Conservation (phyloP, 495 filamentous ascomycete species). For the Daldinia grandis region DNA sequence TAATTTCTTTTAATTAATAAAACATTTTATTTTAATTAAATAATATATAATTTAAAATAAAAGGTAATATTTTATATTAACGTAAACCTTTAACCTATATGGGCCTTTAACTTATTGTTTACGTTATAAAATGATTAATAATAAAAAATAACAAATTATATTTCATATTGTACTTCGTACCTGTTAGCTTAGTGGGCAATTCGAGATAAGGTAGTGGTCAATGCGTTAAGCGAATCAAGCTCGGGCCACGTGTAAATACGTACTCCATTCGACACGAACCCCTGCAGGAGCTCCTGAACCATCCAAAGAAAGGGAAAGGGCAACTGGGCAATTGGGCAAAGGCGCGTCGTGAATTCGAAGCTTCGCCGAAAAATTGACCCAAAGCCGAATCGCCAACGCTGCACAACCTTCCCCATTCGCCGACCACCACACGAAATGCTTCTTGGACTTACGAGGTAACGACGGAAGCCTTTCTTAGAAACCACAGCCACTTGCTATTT, state of each 20-base stretch:
- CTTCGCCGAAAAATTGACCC: slow-evolving; percentile 31
- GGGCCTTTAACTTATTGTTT: too few relatives aligned
- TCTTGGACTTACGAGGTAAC: slow-evolving; percentile 33
- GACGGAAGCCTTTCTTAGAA: not conserved
- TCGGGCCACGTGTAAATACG: not conserved
- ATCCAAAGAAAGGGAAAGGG: slow-evolving; percentile 34
- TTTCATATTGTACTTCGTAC: too few relatives aligned
- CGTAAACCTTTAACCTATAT: too few relatives aligned
- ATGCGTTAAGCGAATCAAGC: not conserved
- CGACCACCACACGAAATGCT: slow-evolving; percentile 12
- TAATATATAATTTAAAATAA: too few relatives aligned
- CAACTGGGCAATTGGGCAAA: slow-evolving; percentile 5
- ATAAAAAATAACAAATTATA: too few relatives aligned
- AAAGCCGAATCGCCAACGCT: not conserved
- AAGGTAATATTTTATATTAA: too few relatives aligned
- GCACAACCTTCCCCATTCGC: not conserved
- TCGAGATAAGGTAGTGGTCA: not conserved
- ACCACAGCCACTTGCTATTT: not conserved
- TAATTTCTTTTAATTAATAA: too few relatives aligned
- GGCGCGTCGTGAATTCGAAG: slow-evolving; percentile 43
- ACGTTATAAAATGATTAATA: too few relatives aligned
- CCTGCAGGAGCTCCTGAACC: slow-evolving; percentile 40
- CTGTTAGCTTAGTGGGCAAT: not conserved
- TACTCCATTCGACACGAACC: slow-evolving; percentile 27
- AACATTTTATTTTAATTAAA: too few relatives aligned